A percentile compares a stretch with the other conserved stretches of the same genome.
phyloP scores from a whole-genome alignment of 441 rosid genomes.

The Pelargonium citronellum region DNA sequence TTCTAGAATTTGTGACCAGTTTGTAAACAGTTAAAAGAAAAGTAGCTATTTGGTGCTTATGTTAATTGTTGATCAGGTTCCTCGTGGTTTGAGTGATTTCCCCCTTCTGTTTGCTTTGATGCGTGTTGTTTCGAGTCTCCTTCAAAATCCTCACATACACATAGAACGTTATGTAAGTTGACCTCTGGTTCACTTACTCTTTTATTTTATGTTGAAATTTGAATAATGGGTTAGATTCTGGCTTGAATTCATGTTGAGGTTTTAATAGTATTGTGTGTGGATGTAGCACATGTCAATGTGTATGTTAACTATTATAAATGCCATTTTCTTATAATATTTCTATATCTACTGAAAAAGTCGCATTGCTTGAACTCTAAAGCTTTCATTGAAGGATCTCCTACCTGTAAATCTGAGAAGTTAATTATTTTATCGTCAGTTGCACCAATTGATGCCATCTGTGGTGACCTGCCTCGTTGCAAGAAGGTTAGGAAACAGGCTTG shows the following conservation, averaged over 20 bases:
- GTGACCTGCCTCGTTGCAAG: slow-evolving; percentile 97
- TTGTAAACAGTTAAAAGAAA: not conserved
- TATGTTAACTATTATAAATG: slow-evolving; percentile 8
- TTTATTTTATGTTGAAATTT: not conserved
- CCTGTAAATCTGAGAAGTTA: slow-evolving; percentile 32
- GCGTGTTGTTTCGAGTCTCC: slow-evolving; percentile 81
- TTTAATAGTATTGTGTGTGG: slow-evolving; percentile 4
- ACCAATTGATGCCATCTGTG: slow-evolving; percentile 95
- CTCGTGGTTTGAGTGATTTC: slow-evolving; percentile 77
- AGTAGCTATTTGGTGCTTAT: slow-evolving; percentile 16
- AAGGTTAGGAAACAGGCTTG: slow-evolving; percentile 77
- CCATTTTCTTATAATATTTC: too few relatives aligned
- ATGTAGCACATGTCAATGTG: slow-evolving; percentile 1
- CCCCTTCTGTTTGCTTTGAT: slow-evolving; percentile 76
- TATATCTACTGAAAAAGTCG: too few relatives aligned
- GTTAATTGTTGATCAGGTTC: slow-evolving; percentile 44
- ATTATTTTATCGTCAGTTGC: slow-evolving; percentile 59
- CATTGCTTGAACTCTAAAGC: not conserved
- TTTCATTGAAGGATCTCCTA: slow-evolving; percentile 15
- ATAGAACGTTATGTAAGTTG: slow-evolving; percentile 88
- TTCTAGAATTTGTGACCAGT: slow-evolving; percentile 12
- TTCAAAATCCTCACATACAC: slow-evolving; percentile 78
- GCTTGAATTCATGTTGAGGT: not conserved
- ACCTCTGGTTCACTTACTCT: slow-evolving; percentile 16
- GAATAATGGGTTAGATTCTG: not conserved